Evolutionary conservation across 805 yeast genomes (phyloP), one percentile per base, ranked within the genome.

Genomic region (Metschnikowia vanudenii): DNA sequence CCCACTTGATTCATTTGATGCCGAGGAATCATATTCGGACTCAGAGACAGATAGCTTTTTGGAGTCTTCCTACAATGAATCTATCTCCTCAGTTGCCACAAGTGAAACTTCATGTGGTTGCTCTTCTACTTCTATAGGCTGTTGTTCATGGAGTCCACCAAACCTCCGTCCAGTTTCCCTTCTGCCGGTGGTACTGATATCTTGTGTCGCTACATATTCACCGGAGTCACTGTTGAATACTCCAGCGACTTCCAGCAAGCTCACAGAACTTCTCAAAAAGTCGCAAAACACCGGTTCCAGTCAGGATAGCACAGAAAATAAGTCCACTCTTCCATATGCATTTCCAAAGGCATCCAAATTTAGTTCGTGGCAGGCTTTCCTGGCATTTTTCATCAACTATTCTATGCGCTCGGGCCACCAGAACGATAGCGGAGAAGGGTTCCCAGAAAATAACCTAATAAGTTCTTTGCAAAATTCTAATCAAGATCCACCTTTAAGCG

Each of bases 61-160:
- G 16, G 55, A 49, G 5, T 37, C 39, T 3, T 49, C 55, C 5
- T 47, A 40, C 18, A 45, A 42, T 31, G 53, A 52, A 31, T 50
- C 54, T 3, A 32, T 48, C 6, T 37, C 44, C 7, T 51, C 54
- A 7, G 29, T 37, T 18, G 36, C 45, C 12, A 41, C 43, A 14
- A 36, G 39, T 11, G 45, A 41, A 4, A 24, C 41, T 10, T 39
- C 47, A 24, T 44, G 45, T 36, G 41, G 37, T 11, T 34, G 45
- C 16, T 16, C 36, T 1, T 4, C 38, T 4, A 2, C 12, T 26
- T 26, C 20, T 11, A 6, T 26, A 5, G 14, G 19, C 42, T 26
- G 42, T n/a, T 37, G 17, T 26, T 26, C 42, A 1, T 22, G 39
- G 32, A 24, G 32, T 18, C 41, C 43, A 5, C 11, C 28, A 13